phyloP scores from a whole-genome alignment of 169 alveolate genomes.

The Plasmodium fragile region DNA sequence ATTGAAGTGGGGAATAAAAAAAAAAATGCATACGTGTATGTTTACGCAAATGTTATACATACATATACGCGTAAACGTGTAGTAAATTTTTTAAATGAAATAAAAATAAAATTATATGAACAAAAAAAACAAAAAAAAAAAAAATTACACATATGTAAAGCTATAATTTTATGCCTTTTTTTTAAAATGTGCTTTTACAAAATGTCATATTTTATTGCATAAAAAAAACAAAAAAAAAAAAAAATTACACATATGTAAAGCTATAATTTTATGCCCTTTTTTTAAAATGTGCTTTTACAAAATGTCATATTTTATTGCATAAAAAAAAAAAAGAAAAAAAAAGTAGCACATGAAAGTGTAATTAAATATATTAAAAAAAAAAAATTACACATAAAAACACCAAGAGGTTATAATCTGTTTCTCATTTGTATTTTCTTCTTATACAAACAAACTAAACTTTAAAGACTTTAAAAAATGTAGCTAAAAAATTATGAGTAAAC shows the following conservation, averaged over 20 bases:
- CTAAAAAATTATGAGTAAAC: not conserved
- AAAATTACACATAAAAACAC: not conserved
- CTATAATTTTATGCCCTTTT: not conserved
- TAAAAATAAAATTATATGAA: not conserved
- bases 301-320: not conserved
- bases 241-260: slow-evolving; percentile 1
- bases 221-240: not conserved
- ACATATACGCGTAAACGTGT: not conserved
- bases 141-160: slow-evolving; percentile 1
- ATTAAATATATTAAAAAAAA: not conserved
- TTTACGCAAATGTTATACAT: not conserved
- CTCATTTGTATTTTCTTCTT: not conserved
- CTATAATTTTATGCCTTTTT: not conserved
- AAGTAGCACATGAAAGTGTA: not conserved
- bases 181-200: not conserved
- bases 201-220: not conserved
- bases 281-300: not conserved
- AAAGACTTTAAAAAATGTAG: not conserved
- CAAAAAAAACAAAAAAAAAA: not conserved
- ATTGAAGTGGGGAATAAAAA: not conserved
- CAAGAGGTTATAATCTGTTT: not conserved
- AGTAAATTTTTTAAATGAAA: not conserved
- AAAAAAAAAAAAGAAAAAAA: not conserved
- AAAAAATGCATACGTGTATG: not conserved
- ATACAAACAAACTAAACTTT: not conserved